A percentile compares a stretch with the other conserved stretches of the same genome.
phyloP scores from a whole-genome alignment of 495 filamentous ascomycete species.

The Aspergillus egyptiacus region DNA sequence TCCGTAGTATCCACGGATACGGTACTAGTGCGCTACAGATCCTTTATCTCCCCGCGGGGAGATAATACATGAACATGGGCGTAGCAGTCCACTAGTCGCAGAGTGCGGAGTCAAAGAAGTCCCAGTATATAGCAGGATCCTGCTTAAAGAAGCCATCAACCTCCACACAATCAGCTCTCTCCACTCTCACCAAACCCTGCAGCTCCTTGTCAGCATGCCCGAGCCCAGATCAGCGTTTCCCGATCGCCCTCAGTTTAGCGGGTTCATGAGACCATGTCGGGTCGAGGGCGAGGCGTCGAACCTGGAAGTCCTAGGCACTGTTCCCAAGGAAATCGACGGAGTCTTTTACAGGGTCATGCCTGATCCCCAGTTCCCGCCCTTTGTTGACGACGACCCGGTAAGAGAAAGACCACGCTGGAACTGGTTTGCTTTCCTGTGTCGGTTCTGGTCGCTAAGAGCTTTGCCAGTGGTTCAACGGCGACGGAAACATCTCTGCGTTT shows the following conservation, averaged over 20 bases:
- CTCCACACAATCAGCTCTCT: too few relatives aligned
- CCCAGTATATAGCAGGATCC: too few relatives aligned
- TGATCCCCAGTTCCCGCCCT: slow-evolving; percentile 24
- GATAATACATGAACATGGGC: too few relatives aligned
- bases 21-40: too few relatives aligned
- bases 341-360: slow-evolving; percentile 26
- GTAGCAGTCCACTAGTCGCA: too few relatives aligned
- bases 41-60: too few relatives aligned
- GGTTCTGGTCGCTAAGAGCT: background rate
- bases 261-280: slow-evolving; percentile 11
- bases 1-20: too few relatives aligned
- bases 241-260: background rate
- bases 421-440: background rate
- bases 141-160: too few relatives aligned
- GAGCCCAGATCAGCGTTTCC: background rate
- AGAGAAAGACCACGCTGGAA: background rate
- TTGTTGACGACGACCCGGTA: slow-evolving; percentile 18
- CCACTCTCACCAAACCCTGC: too few relatives aligned
- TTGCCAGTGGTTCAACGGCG: slow-evolving; percentile 24
- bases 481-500: slow-evolving; percentile 48
- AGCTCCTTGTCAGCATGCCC: too few relatives aligned
- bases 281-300: slow-evolving; percentile 18
- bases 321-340: slow-evolving; percentile 30
- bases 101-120: too few relatives aligned
- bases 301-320: slow-evolving; percentile 19